Evolutionary conservation across 164 flowering plant genomes (phyloP).

Genomic region (Houttuynia cordata): DNA sequence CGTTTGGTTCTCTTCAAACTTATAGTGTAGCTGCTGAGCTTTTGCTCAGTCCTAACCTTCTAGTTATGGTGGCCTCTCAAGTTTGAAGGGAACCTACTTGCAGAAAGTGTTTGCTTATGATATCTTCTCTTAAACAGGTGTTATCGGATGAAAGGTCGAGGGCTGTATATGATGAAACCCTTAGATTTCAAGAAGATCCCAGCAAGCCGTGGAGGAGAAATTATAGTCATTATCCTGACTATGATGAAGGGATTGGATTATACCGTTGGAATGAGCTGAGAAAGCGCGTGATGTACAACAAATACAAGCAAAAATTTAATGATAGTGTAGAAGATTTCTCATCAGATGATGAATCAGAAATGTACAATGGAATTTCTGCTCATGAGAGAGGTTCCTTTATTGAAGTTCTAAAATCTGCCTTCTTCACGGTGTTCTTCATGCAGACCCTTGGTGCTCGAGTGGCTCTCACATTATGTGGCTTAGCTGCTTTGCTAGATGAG

Average conservation of each 20-base stretch:
- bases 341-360: constrained; percentile 21
- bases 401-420: constrained; percentile 48
- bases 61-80: too few species aligned
- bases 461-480: constrained; percentile 49
- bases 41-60: too few species aligned
- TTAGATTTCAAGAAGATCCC: constrained; percentile 22
- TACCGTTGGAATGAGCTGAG: constrained; percentile 56
- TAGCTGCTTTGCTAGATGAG: constrained; percentile 49
- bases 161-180: constrained; percentile 45
- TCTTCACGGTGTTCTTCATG: constrained; percentile 44
- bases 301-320: constrained; percentile 27
- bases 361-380: constrained; percentile 16
- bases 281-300: constrained; percentile 27
- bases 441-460: constrained; percentile 43
- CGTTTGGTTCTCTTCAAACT: background rate
- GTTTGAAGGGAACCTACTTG: too few species aligned
- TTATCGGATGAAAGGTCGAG: constrained; percentile 56
- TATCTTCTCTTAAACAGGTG: constrained; percentile 26
- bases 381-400: constrained; percentile 50
- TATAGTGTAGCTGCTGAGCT: too few species aligned
- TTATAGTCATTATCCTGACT: constrained; percentile 21
- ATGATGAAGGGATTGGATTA: constrained; percentile 30
- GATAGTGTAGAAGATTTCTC: constrained; percentile 14
- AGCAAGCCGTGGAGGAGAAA: constrained; percentile 22
- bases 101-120: too few species aligned